Conservation (phyloP, 2,329 filamentous ascomycete genomes). For the Ophidiomyces ophidiicola region DNA sequence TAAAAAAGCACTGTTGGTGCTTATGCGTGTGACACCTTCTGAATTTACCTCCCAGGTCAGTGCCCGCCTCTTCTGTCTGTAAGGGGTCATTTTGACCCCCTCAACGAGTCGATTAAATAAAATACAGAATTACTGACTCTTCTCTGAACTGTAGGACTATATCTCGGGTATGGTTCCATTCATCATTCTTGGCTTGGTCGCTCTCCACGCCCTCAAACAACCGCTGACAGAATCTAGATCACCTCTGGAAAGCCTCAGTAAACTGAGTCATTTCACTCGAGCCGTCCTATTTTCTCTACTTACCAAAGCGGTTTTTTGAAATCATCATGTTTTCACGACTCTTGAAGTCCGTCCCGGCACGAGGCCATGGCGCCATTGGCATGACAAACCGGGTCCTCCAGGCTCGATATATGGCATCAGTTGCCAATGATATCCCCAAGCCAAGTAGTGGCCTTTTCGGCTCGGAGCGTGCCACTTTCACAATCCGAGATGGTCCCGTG, state of each 20-base stretch:
- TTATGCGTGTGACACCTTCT: slow-evolving; percentile 77
- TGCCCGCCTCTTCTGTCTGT: slow-evolving; percentile 13
- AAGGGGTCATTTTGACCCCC: background rate
- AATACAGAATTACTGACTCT: slow-evolving; percentile 14
- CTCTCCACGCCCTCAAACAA: slow-evolving; percentile 11
- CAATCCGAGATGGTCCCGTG: slow-evolving; percentile 88
- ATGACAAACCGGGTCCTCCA: slow-evolving; percentile 25
- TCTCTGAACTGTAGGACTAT: slow-evolving; percentile 42
- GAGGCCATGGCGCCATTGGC: slow-evolving; percentile 35
- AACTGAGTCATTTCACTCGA: slow-evolving; percentile 38
- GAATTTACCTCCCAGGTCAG: slow-evolving; percentile 78
- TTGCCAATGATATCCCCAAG: slow-evolving; percentile 53
- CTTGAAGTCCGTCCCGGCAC: slow-evolving; percentile 40
- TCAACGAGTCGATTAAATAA: slow-evolving; percentile 8
- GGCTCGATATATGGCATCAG: slow-evolving; percentile 48
- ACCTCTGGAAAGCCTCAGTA: slow-evolving; percentile 56
- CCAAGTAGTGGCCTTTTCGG: slow-evolving; percentile 54
- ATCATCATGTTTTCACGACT: slow-evolving; percentile 42
- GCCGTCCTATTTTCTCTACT: background rate
- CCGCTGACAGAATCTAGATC: slow-evolving; percentile 35
- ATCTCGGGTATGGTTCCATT: slow-evolving; percentile 43
- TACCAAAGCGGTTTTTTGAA: slow-evolving; percentile 15
- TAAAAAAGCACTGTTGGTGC: slow-evolving; percentile 43
- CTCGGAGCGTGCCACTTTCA: slow-evolving; percentile 77
- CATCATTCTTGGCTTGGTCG: slow-evolving; percentile 3